Base-by-base conservation (phyloP, 352 stramenopile species). In the Globisporangium takayamanum region DNA sequence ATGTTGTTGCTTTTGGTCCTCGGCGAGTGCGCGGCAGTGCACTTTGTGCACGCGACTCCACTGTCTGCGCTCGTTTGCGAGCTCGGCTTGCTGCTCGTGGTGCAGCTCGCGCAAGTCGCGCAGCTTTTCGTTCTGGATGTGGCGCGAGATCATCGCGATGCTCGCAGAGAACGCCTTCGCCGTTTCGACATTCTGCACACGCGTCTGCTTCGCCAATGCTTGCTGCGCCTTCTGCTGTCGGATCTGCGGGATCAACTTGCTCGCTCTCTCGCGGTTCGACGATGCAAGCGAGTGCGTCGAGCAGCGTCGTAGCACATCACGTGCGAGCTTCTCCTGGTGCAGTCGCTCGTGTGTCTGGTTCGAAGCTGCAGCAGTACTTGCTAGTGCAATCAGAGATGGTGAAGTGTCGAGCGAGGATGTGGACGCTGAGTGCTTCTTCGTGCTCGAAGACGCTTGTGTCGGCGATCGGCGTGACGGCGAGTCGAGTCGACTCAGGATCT, bases 131-230 rank as follows among this genome's bases (percentile, higher is more conserved):
- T 88, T 72, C 45, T 91, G 78, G 1, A 87, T 73, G 50, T 91
- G 79, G 2, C 78, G 77, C 22, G 77, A 86, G 36, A 92, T 89
- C 78, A 89, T 89, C 6, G 78, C 79, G 20, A 92, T 73, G 60
- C 78, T 88, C 39, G 78, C 59, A 3, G 68, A 74, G 55, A 92
- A 92, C 2, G 72, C 77, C 20, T 69, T 74, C n/a, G 76, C 74
- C 0, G 78, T 81, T 63, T 87, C 77, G 10, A 63, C 46, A 30
- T 74, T 71, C 45, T 85, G 71, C 33, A 68, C 60, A 4, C 70
- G 67, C 42, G 55, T 41, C 26, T 69, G 67, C 59, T 84, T 75
- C 42, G 20, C 60, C 15, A 66, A 42, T 0, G 60, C 56, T 5
- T 73, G 64, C 4, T 86, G 61, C 12, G 64, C 62, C 44, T 83